Evolutionary conservation across 768 basidiomycete genomes (phyloP), one percentile per base, ranked within the genome.

Genomic region (Daedaleopsis nitida): DNA sequence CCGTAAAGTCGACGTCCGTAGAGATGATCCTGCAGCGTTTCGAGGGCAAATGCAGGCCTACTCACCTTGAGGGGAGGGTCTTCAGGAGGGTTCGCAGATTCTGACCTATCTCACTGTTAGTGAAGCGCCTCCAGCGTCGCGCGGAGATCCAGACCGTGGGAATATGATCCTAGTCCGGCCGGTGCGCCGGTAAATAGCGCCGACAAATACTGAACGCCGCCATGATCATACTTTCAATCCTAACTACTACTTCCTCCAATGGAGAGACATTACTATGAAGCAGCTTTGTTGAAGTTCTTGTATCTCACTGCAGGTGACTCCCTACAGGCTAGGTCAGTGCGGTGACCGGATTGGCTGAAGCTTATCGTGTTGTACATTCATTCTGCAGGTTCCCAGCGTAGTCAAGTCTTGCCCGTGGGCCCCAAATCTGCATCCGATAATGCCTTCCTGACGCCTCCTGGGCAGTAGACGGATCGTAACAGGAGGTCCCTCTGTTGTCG

Each of bases 31-130:
- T 63, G 62, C 59, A 58, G 56, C 59, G 39, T 63, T 67, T 64
- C 63, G 50, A 62, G 64, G 61, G 58, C 56, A 58, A 14, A 60
- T 54, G 65, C 43, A 58, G 64, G 63, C 68, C 68, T 70, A 72
- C 74, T 72, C 58, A 75, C 74, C 74, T 75, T 74, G 73, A 71
- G 62, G 67, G 53, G n/a, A n/a, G 67, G 68, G 66, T 72, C 70
- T 73, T 70, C 69, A 69, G 66, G 69, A 66, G 68, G 59, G 60
- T 62, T 58, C 55, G 23, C 35, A 55, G 55, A 64, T 56, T 63
- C 62, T 55, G 62, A 55, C 62, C 58, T 56, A 47, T 43, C 32
- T 11, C 51, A 56, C n/a, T n/a, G n/a, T n/a, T n/a, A n/a, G 27
- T 57, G 43, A 52, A 34, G 51, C 55, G 57, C 57, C 58, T 50